Evolutionary conservation across 768 basidiomycete genomes (phyloP), one percentile per base, ranked within the genome.

Genomic region (Leccinellum albellum): DNA sequence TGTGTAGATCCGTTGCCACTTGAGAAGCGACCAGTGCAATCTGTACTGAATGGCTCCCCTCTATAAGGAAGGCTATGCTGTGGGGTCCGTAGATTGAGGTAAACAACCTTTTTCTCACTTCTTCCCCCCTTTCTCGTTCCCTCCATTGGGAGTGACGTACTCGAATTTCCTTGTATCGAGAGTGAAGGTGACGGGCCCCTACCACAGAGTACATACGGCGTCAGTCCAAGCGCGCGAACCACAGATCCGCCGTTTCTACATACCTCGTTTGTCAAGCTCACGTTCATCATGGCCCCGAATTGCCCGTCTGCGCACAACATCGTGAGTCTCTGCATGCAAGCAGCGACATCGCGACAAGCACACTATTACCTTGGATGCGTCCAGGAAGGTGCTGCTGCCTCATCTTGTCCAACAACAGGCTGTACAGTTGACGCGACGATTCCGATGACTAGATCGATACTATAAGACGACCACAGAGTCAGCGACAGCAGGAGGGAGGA

Each of bases 241-340:
- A 20, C 33, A n/a, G 29, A 23, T 17, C 31, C 7, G 5, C 28
- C 6, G 42, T 29, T 50, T 55, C 64, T 42, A 20, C 77, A 40
- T 70, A 91, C 93, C 76, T 98, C 94, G 69, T 98, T 98, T 21
- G 82, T 87, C 55, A 96, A 73, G 59, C 78, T 83, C 52, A 98
- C 91, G 56, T 86, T 82, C 94, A 98, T 98, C 94, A 96, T 96
- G 5, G 94, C 94, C 31, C 94, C 94, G 68, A 98, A 97, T 62
- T 77, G 79, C n/a, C 94, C 94, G 70, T 98, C 94, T 95, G 59
- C 35, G 12, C 24, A 13, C 10, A 6, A 46, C 15, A 45, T 3
- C 0, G 23, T 28, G 53, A 56, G 56, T 58, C 31, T 8, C 47
- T 33, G 10, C 24, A 2, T 31, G n/a, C 24, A 29, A 42, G 20